These are phyloP conservation scores for Acanthamoeba polyphaga DNA, from an alignment of 208 protist species.

Conservation along the genomic window DNA sequence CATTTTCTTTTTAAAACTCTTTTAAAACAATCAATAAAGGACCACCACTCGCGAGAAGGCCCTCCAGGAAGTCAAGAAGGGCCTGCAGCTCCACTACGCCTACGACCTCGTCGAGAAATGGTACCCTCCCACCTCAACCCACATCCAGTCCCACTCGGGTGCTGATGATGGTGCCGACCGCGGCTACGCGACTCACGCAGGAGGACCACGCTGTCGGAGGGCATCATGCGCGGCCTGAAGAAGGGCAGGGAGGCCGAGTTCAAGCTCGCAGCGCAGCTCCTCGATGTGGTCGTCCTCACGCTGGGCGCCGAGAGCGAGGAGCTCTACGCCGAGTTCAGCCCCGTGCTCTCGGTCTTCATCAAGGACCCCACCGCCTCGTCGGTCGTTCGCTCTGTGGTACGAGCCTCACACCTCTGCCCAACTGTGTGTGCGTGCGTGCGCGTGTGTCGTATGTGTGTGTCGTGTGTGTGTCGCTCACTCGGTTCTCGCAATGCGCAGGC, in stretches of 20 bases:
- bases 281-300: slow-evolving; percentile 44
- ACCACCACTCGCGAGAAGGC: slow-evolving; percentile 45
- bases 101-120: slow-evolving; percentile 66
- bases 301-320: slow-evolving; percentile 64
- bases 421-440: not conserved
- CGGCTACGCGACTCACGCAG: not conserved
- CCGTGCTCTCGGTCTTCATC: slow-evolving; percentile 16
- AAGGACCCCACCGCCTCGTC: slow-evolving; percentile 26
- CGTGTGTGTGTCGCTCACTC: not conserved
- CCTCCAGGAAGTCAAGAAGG: not conserved
- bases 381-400: slow-evolving; percentile 9
- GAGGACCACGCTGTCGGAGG: slow-evolving; percentile 9
- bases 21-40: not conserved
- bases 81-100: slow-evolving; percentile 31
- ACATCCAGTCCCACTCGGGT: not conserved
- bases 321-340: slow-evolving; percentile 50
- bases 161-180: too few relatives aligned
- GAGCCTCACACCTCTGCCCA: not conserved
- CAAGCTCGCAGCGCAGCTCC: slow-evolving; percentile 47
- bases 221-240: slow-evolving; percentile 58
- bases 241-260: slow-evolving; percentile 55
- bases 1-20: not conserved
- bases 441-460: too few relatives aligned
- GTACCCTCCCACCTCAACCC: not conserved
- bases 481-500: not conserved